Percentiles rank a stretch among this genome's conserved stretches.
phyloP scores from a whole-genome alignment of 768 basidiomycete genomes.

The Paxillus rubicundulus region DNA sequence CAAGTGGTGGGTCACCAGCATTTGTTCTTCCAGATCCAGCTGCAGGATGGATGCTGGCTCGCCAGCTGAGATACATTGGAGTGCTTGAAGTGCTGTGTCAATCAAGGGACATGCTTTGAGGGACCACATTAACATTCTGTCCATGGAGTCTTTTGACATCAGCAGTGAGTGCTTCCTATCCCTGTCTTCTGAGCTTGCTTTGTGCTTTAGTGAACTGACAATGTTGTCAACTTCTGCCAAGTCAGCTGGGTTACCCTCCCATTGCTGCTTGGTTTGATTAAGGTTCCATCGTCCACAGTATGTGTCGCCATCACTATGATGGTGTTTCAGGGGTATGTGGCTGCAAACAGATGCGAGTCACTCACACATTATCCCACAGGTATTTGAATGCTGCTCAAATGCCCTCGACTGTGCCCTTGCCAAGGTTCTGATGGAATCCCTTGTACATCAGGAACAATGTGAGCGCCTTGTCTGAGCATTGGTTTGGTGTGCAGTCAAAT shows the following conservation, averaged over 20 bases:
- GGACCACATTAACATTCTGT: no score
- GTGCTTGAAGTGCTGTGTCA: no score
- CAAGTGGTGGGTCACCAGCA: no score
- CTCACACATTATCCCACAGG: conserved; percentile 3
- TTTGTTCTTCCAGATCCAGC: no score
- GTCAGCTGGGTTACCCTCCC: conserved; percentile 31
- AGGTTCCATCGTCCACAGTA: conserved; percentile 27
- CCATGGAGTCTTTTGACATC: no score
- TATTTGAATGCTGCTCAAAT: conserved; percentile 4
- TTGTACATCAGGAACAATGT: not conserved
- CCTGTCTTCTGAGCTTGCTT: conserved; percentile 16
- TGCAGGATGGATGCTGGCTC: no score
- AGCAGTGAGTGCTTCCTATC: conserved; percentile 24
- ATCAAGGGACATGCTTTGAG: no score
- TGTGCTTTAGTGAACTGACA: conserved; percentile 24
- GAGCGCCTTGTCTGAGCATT: not conserved
- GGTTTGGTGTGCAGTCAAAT: not conserved
- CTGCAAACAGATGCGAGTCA: not conserved
- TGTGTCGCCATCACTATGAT: conserved; percentile 15
- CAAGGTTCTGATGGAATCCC: not conserved
- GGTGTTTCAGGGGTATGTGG: not conserved
- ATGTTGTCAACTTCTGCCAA: conserved; percentile 21
- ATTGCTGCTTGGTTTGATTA: conserved; percentile 17
- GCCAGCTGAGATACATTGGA: no score
- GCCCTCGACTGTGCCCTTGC: not conserved